A percentile compares a stretch with the other conserved stretches of the same genome.
These are phyloP conservation scores for Neurospora cerealis DNA, from an alignment of 495 filamentous ascomycete species.

Conservation along the genomic window DNA sequence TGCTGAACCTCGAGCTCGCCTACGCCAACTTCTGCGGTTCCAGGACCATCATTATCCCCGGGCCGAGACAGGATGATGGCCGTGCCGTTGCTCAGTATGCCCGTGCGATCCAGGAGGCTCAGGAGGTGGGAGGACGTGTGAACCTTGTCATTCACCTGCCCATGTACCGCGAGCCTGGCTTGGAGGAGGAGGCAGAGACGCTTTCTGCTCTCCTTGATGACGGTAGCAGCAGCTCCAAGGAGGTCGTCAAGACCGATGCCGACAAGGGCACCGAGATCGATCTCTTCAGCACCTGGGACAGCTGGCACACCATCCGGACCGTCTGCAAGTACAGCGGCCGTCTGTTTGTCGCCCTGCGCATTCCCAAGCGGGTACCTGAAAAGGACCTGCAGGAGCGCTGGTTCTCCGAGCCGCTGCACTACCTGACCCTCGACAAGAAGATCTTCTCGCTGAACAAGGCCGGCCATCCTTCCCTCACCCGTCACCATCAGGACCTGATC, in stretches of 20 bases:
- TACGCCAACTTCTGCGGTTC: slow-evolving; percentile 94
- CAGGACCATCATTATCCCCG: slow-evolving; percentile 69
- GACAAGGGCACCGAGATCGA: slow-evolving; percentile 35
- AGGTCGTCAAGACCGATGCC: slow-evolving; percentile 1
- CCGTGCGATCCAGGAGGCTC: slow-evolving; percentile 69
- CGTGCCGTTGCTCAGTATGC: slow-evolving; percentile 59
- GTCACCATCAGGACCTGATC: slow-evolving; percentile 68
- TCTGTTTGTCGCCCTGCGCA: slow-evolving; percentile 69
- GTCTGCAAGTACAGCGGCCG: slow-evolving; percentile 76
- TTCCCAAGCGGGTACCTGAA: slow-evolving; percentile 72
- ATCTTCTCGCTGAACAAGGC: slow-evolving; percentile 70
- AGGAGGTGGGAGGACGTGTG: slow-evolving; percentile 62
- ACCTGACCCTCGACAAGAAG: slow-evolving; percentile 56
- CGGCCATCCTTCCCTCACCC: slow-evolving; percentile 75
- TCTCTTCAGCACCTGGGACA: slow-evolving; percentile 76
- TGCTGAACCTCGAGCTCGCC: slow-evolving; percentile 78
- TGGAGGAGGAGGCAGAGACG: slow-evolving; percentile 29
- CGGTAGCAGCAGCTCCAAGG: background rate
- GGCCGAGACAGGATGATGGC: slow-evolving; percentile 47
- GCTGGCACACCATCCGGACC: slow-evolving; percentile 80
- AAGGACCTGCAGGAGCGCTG: slow-evolving; percentile 72
- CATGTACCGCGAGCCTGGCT: slow-evolving; percentile 53
- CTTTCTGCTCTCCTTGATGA: slow-evolving; percentile 27
- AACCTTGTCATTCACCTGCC: slow-evolving; percentile 72
- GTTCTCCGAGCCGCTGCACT: slow-evolving; percentile 84